Evolutionary conservation across 495 filamentous ascomycete species (phyloP).

Genomic region (Peziza echinospora): DNA sequence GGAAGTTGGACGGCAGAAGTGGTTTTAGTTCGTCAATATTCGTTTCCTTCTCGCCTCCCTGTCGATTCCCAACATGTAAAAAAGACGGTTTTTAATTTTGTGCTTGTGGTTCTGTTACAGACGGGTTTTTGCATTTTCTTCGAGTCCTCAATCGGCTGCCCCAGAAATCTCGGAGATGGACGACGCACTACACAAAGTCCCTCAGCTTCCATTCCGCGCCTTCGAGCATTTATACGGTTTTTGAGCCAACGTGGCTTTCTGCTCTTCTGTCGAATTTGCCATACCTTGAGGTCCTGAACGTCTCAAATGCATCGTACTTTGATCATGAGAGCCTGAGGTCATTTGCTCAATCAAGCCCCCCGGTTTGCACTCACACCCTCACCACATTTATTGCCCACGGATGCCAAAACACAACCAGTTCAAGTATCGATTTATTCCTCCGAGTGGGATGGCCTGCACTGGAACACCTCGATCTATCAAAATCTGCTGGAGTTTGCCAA

Average conservation of each 20-base stretch:
- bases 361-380: neutral
- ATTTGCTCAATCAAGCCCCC: neutral
- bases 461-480: slow-evolving; percentile 9
- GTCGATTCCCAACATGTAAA: too few relatives aligned
- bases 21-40: slow-evolving; percentile 4
- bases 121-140: slow-evolving; percentile 12
- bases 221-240: slow-evolving; percentile 6
- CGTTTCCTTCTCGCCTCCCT: too few relatives aligned
- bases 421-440: slow-evolving; percentile 4
- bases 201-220: slow-evolving; percentile 1
- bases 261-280: slow-evolving; percentile 4
- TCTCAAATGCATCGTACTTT: slow-evolving; percentile 7
- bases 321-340: slow-evolving; percentile 5
- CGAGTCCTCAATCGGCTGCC: slow-evolving; percentile 1
- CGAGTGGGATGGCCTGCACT: slow-evolving; percentile 3
- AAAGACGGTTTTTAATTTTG: too few relatives aligned
- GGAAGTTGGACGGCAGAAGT: slow-evolving; percentile 9
- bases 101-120: slow-evolving; percentile 1
- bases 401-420: slow-evolving; percentile 5
- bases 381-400: neutral
- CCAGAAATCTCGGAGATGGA: neutral
- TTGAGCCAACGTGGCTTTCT: slow-evolving; percentile 9
- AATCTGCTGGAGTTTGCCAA: slow-evolving; percentile 3
- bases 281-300: neutral
- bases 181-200: neutral